Percentiles rank a stretch among this genome's conserved stretches.
Evolutionary conservation across 139 green algal species (phyloP).

Genomic region (Pedinophyceae sp.): DNA sequence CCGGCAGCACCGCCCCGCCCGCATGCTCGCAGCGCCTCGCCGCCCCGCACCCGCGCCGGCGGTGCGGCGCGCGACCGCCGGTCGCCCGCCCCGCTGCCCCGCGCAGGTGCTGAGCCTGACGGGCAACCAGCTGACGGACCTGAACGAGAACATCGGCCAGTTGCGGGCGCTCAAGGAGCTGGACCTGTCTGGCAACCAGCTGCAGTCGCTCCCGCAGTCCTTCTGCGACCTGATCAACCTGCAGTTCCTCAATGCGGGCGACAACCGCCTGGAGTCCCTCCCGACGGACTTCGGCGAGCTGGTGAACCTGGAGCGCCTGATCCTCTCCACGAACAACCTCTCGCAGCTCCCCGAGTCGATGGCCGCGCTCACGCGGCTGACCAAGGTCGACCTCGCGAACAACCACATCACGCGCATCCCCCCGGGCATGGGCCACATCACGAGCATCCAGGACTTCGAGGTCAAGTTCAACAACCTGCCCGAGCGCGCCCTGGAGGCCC

Average conservation of each 20-base stretch:
- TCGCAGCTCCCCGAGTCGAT: conserved; percentile 41
- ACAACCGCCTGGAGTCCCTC: conserved; percentile 57
- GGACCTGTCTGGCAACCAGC: conserved; percentile 5
- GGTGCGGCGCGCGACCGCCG: too few species aligned
- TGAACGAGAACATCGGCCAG: conserved; percentile 32
- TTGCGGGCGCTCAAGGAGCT: conserved; percentile 33
- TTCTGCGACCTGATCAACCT: conserved; percentile 7
- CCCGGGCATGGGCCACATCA: conserved; percentile 47
- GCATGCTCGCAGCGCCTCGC: too few species aligned
- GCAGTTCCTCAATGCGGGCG: not conserved
- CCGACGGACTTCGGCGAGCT: conserved; percentile 52
- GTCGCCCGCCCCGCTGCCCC: too few species aligned
- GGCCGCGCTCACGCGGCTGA: conserved; percentile 42
- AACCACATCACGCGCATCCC: conserved; percentile 52
- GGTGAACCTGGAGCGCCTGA: conserved; percentile 41
- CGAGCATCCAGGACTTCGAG: conserved; percentile 60
- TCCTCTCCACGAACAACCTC: conserved; percentile 63
- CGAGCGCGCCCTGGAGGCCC: conserved; percentile 9
- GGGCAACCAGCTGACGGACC: conserved; percentile 47
- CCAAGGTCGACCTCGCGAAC: conserved; percentile 47
- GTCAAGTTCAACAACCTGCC: conserved; percentile 64
- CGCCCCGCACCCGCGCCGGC: too few species aligned
- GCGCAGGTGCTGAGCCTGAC: conserved; percentile 18
- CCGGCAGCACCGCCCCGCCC: too few species aligned
- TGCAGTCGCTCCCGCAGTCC: not conserved